Evolutionary conservation across 108 stramenopile genomes (phyloP), one percentile per base, ranked within the genome.

Genomic region (Cyclotella kingstonii): DNA sequence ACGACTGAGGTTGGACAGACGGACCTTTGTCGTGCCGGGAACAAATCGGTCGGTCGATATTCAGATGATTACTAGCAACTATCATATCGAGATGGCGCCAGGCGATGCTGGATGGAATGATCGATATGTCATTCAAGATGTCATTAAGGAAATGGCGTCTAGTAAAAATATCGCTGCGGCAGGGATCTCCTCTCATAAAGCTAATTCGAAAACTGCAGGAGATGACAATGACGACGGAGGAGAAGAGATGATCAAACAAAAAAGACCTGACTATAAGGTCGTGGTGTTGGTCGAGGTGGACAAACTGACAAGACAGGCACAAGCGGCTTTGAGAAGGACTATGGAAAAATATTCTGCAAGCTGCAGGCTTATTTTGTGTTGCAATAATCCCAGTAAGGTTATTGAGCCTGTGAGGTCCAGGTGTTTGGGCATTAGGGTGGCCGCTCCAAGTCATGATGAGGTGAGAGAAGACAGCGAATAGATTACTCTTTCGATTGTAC

Each of bases 121-220:
- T 81, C 90, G 97, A n/a, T 95, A 72, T 55, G 95, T 97, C 51
- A 88, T 98, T 14, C 96, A 98, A 64, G 96, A 97, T 61, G 94
- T 98, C 66, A 97, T 99, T 80, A 99, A 99, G 74, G 97, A 99
- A 76, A 97, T 98, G 56, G 98, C 98, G 0, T 72, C 73, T 25
- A 87, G 75, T 57, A 85, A 81, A 48, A 86, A 82, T 45, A 78
- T 89, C 50, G 76, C 67, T 41, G 68, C 55, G 46, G 46, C 62
- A 54, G 63, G 79, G 35, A 61, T 23, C 27, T 11, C 28, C 28
- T 33, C 19, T 1, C 2, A 18, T 40, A 17, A 30, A 38, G 21
- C 47, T 36, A 26, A 28, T 18, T 39, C 48, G 39, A 65, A 63
- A 44, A 35, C 35, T 29, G 36, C 21, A 7, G 31, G 48, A 3